Evolutionary conservation across 805 yeast genomes (phyloP), one percentile per base, ranked within the genome.

Genomic region (Saturnispora kantuleensis): DNA sequence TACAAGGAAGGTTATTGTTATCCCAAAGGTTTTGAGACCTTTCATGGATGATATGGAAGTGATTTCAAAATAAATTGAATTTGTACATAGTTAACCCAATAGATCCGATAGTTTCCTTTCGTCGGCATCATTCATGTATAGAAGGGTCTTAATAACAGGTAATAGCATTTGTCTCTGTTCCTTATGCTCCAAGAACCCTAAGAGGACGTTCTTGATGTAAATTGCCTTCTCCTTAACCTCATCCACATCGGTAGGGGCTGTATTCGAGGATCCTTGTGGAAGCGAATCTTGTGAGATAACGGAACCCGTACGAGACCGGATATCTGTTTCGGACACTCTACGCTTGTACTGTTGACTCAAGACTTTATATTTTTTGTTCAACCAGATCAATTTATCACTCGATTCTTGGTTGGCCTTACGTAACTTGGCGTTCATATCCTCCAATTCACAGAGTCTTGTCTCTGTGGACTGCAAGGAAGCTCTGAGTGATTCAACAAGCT

Each of bases 101-200:
- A 87, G 83, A 38, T 67, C 57, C 50, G 82, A 52, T n/a, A 90
- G 67, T 55, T 87, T 74, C 52, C 73, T 74, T 59, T 84, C 93
- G 51, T 90, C 98, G 6, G 70, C 74, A 42, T 74, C 76, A 41
- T 71, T 76, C 57, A 90, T 65, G 44, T 79, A 77, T 48, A 90
- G 71, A 42, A 90, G 62, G 51, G 85, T 79, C 40, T 89, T 75
- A 18, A 90, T 68, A 6, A 93, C 97, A 0, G 97, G 97, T 30
- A 93, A 66, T 36, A 90, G 70, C 59, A 81, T 86, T 28, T 71
- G 77, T 47, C 97, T 71, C 62, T 89, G 97, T n/a, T 90, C 98
- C 56, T 75, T 84, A 58, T 85, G 96, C 56, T 89, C 96, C 44
- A 93, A 63, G 59, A 84, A 93, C 2, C 97, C 97, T 2, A 90